A percentile compares a stretch with the other conserved stretches of the same genome.
phyloP scores from a whole-genome alignment of 208 protist species.

The Leishmania turanica region DNA sequence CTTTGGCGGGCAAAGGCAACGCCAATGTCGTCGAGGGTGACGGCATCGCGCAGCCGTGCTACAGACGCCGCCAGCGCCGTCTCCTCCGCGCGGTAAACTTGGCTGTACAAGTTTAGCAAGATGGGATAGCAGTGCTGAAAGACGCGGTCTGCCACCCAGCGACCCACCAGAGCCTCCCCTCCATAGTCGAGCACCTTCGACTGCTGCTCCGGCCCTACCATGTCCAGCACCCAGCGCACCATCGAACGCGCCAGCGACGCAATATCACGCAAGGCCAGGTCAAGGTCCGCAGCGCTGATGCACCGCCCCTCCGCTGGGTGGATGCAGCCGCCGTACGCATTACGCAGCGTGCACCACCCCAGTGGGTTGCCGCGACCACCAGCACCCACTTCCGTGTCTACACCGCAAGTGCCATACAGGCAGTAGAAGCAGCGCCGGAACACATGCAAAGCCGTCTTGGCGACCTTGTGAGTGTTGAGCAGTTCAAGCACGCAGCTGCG shows the following conservation, averaged over 20 bases:
- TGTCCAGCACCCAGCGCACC: slow-evolving; percentile 63
- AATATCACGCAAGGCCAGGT: slow-evolving; percentile 74
- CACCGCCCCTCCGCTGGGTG: slow-evolving; percentile 49
- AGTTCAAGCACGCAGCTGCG: slow-evolving; percentile 48
- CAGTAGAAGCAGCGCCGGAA: slow-evolving; percentile 90
- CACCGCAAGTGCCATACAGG: slow-evolving; percentile 79
- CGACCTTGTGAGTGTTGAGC: slow-evolving; percentile 36
- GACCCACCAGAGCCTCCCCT: slow-evolving; percentile 49
- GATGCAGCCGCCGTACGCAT: slow-evolving; percentile 78
- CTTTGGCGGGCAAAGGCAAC: slow-evolving; percentile 71
- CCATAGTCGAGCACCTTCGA: slow-evolving; percentile 34
- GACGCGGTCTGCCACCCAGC: slow-evolving; percentile 72
- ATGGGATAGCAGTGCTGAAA: slow-evolving; percentile 55
- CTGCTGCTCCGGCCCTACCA: slow-evolving; percentile 45
- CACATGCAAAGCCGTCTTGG: slow-evolving; percentile 50
- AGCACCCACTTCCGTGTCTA: slow-evolving; percentile 47
- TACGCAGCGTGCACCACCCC: slow-evolving; percentile 73
- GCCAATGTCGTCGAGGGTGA: slow-evolving; percentile 83
- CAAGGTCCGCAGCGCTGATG: slow-evolving; percentile 55
- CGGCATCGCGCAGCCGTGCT: slow-evolving; percentile 45
- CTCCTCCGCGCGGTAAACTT: slow-evolving; percentile 63
- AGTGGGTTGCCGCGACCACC: slow-evolving; percentile 41
- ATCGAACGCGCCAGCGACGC: slow-evolving; percentile 65
- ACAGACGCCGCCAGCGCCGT: slow-evolving; percentile 38
- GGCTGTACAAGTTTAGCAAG: slow-evolving; percentile 73